These are phyloP conservation scores for Candida taoyuanica DNA, from an alignment of 805 yeast species.

Conservation along the genomic window DNA sequence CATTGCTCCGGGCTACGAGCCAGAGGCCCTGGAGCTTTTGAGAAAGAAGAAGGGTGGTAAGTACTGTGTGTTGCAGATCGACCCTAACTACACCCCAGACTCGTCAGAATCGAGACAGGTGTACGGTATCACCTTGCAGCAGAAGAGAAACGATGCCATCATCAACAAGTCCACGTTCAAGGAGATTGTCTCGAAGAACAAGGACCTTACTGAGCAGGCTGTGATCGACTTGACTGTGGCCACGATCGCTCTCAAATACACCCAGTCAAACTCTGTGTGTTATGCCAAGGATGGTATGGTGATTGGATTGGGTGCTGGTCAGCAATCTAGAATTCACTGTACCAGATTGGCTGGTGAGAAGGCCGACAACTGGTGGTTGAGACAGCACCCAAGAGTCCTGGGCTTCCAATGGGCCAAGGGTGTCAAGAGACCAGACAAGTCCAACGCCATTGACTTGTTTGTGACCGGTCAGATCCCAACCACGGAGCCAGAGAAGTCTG, in stretches of 20 bases:
- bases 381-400: conserved; percentile 95
- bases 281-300: conserved; percentile 99
- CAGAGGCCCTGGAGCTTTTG: conserved; percentile 86
- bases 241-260: conserved; percentile 93
- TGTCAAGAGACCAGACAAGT: conserved; percentile 96
- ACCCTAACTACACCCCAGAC: conserved; percentile 88
- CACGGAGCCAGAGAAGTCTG: conserved; percentile 87
- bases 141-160: conserved; percentile 96
- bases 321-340: conserved; percentile 98
- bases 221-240: conserved; percentile 93
- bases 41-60: conserved; percentile 95
- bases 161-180: conserved; percentile 86
- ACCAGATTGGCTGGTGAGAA: conserved; percentile 99
- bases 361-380: conserved; percentile 99
- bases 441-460: conserved; percentile 92
- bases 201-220: conserved; percentile 86
- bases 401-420: conserved; percentile 98
- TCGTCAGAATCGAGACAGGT: conserved; percentile 86
- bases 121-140: conserved; percentile 91
- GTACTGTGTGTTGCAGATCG: conserved; percentile 93
- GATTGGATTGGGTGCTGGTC: conserved; percentile 98
- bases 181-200: conserved; percentile 86
- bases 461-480: conserved; percentile 91
- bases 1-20: conserved; percentile 94
- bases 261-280: conserved; percentile 98